Conservation (phyloP, 2,329 filamentous ascomycete genomes). For the Myriosclerotinia scirpicola region DNA sequence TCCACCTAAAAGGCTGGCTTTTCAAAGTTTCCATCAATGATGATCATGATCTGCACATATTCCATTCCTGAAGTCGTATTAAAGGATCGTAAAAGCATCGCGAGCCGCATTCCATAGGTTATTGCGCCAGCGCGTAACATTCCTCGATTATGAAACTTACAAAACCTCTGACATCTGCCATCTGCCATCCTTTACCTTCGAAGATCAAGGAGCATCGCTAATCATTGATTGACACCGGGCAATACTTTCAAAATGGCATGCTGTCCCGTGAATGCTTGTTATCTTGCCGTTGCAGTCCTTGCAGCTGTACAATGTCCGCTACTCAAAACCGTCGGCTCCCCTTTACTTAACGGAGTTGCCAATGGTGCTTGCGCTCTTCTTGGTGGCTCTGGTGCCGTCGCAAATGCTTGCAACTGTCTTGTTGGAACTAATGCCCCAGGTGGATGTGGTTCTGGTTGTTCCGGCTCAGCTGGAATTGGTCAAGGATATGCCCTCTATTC, state of each 20-base stretch:
- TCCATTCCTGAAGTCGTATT: not conserved
- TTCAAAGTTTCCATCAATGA: not conserved
- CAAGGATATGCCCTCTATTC: not conserved
- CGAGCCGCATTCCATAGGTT: not conserved
- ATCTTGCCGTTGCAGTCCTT: conserved; percentile 2
- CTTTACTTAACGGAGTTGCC: not conserved
- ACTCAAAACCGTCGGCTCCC: not conserved
- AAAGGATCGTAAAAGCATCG: not conserved
- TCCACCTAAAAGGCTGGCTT: not conserved
- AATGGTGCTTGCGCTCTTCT: not conserved
- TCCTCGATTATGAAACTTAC: not conserved
- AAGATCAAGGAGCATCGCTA: not conserved
- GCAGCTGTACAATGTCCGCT: not conserved
- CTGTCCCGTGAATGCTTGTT: conserved; percentile 8
- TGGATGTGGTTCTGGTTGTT: conserved; percentile 5
- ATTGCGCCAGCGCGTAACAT: not conserved
- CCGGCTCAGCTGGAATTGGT: not conserved
- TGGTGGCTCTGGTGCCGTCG: not conserved
- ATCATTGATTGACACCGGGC: not conserved
- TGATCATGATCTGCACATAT: not conserved
- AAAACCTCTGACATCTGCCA: not conserved
- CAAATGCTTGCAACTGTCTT: conserved; percentile 10
- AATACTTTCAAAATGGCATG: not conserved
- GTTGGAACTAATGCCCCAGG: not conserved
- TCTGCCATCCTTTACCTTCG: not conserved